These are phyloP conservation scores for Vigna angularis DNA, from an alignment of 306 rosid species.

Conservation along the genomic window DNA sequence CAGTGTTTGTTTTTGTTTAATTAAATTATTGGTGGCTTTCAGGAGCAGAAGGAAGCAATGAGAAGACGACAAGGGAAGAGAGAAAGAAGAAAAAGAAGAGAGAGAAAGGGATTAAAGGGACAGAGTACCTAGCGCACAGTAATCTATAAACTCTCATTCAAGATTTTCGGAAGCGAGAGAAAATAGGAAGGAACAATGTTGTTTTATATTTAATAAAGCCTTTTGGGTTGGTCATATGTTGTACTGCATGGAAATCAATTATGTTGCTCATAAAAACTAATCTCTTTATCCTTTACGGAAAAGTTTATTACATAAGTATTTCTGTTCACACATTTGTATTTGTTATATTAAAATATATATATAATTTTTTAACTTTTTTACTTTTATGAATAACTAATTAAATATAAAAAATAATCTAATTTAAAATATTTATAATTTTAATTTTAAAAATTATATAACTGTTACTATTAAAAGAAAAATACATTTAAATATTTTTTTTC, in stretches of 20 bases:
- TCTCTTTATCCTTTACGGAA: neutral
- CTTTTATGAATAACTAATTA: no score
- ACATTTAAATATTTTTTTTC: no score
- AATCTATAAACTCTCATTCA: slow-evolving; percentile 32
- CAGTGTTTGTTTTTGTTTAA: neutral
- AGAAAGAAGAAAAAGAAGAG: neutral
- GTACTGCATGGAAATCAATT: neutral
- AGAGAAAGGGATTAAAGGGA: slow-evolving; percentile 19
- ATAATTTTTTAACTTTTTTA: no score
- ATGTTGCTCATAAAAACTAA: neutral
- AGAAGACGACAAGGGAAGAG: slow-evolving; percentile 41
- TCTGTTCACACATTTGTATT: no score
- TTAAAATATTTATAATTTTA: no score
- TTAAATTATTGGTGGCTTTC: neutral
- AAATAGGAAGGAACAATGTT: neutral
- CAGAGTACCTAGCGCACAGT: slow-evolving; percentile 32
- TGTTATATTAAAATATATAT: no score
- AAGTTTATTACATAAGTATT: no score
- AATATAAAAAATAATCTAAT: no score
- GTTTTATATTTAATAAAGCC: slow-evolving; percentile 1
- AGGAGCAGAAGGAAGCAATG: slow-evolving; percentile 1
- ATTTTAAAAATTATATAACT: no score
- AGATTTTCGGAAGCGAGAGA: neutral
- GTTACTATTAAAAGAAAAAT: no score
- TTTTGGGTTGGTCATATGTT: neutral